These are phyloP conservation scores for Zasmidium cellare DNA, from an alignment of 2,329 filamentous ascomycete genomes.

Conservation along the genomic window DNA sequence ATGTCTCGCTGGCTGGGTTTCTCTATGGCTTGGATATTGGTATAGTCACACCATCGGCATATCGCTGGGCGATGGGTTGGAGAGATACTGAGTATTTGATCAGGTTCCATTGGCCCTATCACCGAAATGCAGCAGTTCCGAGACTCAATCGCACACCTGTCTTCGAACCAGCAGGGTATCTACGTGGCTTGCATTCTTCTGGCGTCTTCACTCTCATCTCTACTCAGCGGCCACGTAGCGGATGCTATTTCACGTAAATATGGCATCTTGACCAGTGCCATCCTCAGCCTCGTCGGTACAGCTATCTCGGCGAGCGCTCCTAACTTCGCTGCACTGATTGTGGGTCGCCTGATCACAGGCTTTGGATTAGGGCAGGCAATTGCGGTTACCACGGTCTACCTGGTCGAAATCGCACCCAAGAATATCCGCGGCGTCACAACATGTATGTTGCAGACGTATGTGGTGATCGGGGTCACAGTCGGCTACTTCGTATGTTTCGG, in stretches of 20 bases:
- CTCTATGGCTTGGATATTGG: not conserved
- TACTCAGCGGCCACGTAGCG: not conserved
- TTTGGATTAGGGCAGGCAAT: not conserved
- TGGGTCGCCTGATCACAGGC: not conserved
- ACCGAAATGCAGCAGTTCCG: not conserved
- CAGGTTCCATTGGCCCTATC: not conserved
- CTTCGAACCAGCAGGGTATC: not conserved
- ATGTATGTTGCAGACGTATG: not conserved
- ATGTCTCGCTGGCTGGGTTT: not conserved
- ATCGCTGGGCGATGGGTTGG: no score
- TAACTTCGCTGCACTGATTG: not conserved
- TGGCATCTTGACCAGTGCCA: not conserved
- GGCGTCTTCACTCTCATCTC: not conserved
- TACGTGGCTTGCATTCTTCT: not conserved
- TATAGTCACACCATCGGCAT: not conserved
- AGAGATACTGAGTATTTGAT: not conserved
- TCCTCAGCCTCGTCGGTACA: not conserved
- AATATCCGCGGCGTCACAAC: not conserved
- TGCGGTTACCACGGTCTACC: not conserved
- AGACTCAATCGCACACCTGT: not conserved
- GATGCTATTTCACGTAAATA: not conserved
- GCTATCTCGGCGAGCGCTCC: not conserved
- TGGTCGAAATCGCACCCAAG: not conserved
- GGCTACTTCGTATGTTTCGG: not conserved
- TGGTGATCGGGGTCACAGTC: not conserved